Percentiles rank a stretch among this genome's conserved stretches.
These are phyloP conservation scores for Penicillium sp. DNA, from an alignment of 2,329 filamentous ascomycete species.

Conservation along the genomic window DNA sequence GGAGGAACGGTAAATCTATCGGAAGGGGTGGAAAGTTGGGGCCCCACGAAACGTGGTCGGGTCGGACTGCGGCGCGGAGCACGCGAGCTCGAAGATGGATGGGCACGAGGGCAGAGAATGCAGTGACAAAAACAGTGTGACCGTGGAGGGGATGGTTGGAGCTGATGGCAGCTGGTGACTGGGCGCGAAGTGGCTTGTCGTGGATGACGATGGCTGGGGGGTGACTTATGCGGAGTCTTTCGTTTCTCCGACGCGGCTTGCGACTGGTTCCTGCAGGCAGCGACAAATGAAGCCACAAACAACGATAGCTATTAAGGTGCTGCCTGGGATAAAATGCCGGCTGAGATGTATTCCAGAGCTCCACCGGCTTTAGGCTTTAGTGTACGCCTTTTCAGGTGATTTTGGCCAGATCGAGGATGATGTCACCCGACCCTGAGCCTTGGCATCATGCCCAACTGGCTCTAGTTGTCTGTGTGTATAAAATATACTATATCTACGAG, in stretches of 20 bases:
- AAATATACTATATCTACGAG: not conserved
- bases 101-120: not conserved
- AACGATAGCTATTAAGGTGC: not conserved
- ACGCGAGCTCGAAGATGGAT: constrained; percentile 5
- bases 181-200: not conserved
- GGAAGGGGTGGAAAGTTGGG: not conserved
- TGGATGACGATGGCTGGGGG: constrained; percentile 16
- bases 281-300: not conserved
- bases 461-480: not conserved
- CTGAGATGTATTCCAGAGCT: not conserved
- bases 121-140: not conserved
- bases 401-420: constrained; percentile 14
- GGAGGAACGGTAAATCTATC: constrained; percentile 2
- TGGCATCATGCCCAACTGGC: not conserved
- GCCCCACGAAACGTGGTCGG: not conserved
- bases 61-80: constrained; percentile 1
- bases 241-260: constrained; percentile 29
- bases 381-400: not conserved
- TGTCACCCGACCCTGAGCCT: constrained; percentile 22
- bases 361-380: not conserved
- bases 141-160: not conserved
- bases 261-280: constrained; percentile 6
- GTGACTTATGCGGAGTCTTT: constrained; percentile 21
- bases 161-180: constrained; percentile 2
- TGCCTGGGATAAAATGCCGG: not conserved